Evolutionary conservation across 139 green algal species (phyloP), one percentile per base, ranked within the genome.

Genomic region (Chlamydomonas sphaeroides): DNA sequence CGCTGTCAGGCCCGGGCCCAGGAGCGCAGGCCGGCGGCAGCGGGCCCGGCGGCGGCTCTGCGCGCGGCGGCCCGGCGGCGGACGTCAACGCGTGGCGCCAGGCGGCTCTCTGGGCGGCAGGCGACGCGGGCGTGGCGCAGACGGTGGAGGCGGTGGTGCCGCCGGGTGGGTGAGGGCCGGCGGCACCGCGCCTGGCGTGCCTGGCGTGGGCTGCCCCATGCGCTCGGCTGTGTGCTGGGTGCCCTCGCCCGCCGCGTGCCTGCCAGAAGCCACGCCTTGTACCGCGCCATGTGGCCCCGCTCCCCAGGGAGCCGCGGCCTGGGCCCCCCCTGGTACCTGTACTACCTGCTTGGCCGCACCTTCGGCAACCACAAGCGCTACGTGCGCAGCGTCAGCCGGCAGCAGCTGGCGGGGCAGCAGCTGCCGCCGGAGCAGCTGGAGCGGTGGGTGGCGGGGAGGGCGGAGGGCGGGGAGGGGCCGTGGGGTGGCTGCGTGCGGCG

Each of bases 301-400:
- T n/a, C 53, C 11, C 45, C 45, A 53, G 5, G 15, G 21, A 5
- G 53, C 53, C 53, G 45, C 5, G 25, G 2, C 61, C 69, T 95
- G 88, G 33, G 90, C 25, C 68, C 88, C 35, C 92, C 92, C 8
- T 83, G 98, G 23, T 97, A 93, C 69, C 41, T 98, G 38, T 93
- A 94, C 66, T 98, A 96, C 79, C 70, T 95, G 78, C 67, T 98
- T 42, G 67, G 85, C 10, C 90, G 88, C 41, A 95, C 93, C 56
- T 96, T 91, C 68, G 95, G 97, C 81, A 98, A 97, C 78, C 94
- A 98, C 89, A 91, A 95, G 36, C 84, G 93, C 33, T 96, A 93
- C 73, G 90, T 96, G 42, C 91, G 95, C 65, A 92, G 80, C 69
- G 87, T 86, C 32, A 90, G 88, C 61, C 65, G 92, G 62, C 76